phyloP scores from a whole-genome alignment of 2,329 filamentous ascomycete species.

The Thelonectria olida region DNA sequence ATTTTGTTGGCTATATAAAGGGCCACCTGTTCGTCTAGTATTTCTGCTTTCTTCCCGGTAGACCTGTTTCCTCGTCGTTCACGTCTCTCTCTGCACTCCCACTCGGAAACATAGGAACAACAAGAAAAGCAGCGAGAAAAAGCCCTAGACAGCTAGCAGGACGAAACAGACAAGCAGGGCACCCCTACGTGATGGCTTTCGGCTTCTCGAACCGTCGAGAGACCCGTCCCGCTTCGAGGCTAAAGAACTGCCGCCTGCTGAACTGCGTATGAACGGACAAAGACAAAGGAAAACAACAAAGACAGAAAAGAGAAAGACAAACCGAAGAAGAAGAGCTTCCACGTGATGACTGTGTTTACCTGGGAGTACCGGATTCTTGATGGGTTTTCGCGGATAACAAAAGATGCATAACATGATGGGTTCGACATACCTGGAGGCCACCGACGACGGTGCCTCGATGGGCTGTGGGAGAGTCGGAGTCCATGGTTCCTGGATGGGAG shows the following conservation, averaged over 20 bases:
- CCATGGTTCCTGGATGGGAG: conserved; percentile 32
- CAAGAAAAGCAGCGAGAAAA: background rate
- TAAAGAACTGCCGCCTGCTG: conserved; percentile 40
- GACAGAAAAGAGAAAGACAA: conserved; percentile 13
- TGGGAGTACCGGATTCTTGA: conserved; percentile 33
- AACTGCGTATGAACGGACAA: conserved; percentile 34
- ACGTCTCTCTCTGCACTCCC: background rate
- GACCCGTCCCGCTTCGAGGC: conserved; percentile 37
- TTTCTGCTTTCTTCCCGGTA: background rate
- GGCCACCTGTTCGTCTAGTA: background rate
- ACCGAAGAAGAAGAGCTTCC: background rate
- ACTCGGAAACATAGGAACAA: background rate
- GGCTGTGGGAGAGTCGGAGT: conserved; percentile 19
- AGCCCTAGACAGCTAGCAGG: conserved; percentile 13
- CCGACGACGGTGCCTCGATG: conserved; percentile 26
- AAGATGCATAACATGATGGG: conserved; percentile 36
- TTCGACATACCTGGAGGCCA: conserved; percentile 35
- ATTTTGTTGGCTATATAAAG: conserved; percentile 17
- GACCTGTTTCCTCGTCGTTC: background rate
- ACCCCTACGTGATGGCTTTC: conserved; percentile 39
- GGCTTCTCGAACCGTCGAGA: conserved; percentile 37
- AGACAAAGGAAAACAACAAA: conserved; percentile 8
- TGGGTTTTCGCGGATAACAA: conserved; percentile 37
- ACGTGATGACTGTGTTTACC: conserved; percentile 39
- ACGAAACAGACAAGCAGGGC: conserved; percentile 3